phyloP scores from a whole-genome alignment of 1,284 basidiomycete genomes.

The Filobasidium uniguttulatum region DNA sequence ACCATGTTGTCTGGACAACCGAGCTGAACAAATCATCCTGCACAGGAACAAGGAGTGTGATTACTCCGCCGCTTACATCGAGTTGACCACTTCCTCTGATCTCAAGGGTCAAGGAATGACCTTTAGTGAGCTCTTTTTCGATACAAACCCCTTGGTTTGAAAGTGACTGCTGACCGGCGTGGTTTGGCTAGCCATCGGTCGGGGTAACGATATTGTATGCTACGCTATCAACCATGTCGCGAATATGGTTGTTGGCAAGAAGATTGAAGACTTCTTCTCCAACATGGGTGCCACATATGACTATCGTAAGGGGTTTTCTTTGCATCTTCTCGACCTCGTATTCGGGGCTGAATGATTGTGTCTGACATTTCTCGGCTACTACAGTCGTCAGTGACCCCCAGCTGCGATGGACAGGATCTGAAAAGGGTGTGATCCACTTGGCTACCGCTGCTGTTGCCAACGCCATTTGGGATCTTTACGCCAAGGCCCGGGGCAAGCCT shows the following conservation, averaged over 20 bases:
- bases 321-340: background rate
- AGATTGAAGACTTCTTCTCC: constrained; percentile 64
- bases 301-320: constrained; percentile 26
- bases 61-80: constrained; percentile 84
- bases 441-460: constrained; percentile 45
- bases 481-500: constrained; percentile 42
- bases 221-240: constrained; percentile 65
- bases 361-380: constrained; percentile 4
- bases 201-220: constrained; percentile 88
- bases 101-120: constrained; percentile 85
- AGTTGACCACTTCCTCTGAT: constrained; percentile 50
- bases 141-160: background rate
- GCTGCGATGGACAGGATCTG: constrained; percentile 58
- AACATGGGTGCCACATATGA: constrained; percentile 59
- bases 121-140: constrained; percentile 47
- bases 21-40: constrained; percentile 1
- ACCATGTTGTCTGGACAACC: background rate
- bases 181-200: constrained; percentile 56
- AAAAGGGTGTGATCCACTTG: constrained; percentile 43
- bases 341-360: background rate
- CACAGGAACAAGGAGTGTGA: constrained; percentile 82
- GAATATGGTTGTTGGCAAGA: constrained; percentile 66
- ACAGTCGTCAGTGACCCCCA: constrained; percentile 68
- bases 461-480: constrained; percentile 42
- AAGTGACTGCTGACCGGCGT: background rate